These are phyloP conservation scores for Gossypium australe DNA, from an alignment of 345 rosid species.

Conservation along the genomic window DNA sequence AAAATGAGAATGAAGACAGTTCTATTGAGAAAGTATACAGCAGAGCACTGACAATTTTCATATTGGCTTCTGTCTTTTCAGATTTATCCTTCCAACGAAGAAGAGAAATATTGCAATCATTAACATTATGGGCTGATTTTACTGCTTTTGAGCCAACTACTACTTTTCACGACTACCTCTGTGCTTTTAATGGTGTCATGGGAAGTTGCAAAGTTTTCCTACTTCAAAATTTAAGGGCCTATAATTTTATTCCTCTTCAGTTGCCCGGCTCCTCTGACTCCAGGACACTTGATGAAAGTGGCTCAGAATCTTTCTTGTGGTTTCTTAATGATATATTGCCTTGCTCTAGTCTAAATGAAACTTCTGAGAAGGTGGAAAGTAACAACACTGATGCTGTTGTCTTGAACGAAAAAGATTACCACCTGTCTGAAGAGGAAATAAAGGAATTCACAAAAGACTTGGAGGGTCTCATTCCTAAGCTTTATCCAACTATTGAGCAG, in stretches of 20 bases:
- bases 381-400: slow-evolving; percentile 17
- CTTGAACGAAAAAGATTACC: slow-evolving; percentile 18
- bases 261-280: slow-evolving; percentile 22
- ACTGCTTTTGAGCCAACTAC: slow-evolving; percentile 53
- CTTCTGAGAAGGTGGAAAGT: slow-evolving; percentile 29
- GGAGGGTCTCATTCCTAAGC: slow-evolving; percentile 41
- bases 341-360: slow-evolving; percentile 23
- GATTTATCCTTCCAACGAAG: slow-evolving; percentile 54
- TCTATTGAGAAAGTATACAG: slow-evolving; percentile 31
- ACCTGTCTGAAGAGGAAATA: slow-evolving; percentile 42
- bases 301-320: slow-evolving; percentile 27
- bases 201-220: slow-evolving; percentile 56
- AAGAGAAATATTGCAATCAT: slow-evolving; percentile 50
- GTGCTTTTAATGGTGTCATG: slow-evolving; percentile 53
- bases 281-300: slow-evolving; percentile 19
- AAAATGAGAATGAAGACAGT: slow-evolving; percentile 29
- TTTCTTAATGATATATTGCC: slow-evolving; percentile 43
- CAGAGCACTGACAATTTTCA: slow-evolving; percentile 49
- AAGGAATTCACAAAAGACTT: slow-evolving; percentile 47
- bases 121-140: slow-evolving; percentile 57
- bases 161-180: slow-evolving; percentile 61
- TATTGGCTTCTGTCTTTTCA: slow-evolving; percentile 53
- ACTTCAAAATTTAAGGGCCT: slow-evolving; percentile 32
- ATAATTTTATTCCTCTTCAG: slow-evolving; percentile 43
- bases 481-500: slow-evolving; percentile 45